Evolutionary conservation across 768 basidiomycete species (phyloP).

Genomic region (Lactarius trivialis): DNA sequence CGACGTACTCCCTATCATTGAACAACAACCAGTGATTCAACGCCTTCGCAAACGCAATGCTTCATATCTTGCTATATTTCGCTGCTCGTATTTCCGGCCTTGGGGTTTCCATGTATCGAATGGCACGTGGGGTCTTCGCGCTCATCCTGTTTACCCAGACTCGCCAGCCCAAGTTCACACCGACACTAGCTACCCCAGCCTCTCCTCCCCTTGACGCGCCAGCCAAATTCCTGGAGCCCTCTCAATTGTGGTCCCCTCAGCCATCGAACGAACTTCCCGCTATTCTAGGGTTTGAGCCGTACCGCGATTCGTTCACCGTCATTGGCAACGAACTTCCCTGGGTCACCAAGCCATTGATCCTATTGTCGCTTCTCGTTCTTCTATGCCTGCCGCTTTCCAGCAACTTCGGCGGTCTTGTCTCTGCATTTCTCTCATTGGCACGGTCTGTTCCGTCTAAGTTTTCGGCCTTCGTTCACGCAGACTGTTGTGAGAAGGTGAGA

Average conservation of each 20-base stretch:
- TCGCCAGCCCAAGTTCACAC: background rate
- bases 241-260: background rate
- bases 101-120: background rate
- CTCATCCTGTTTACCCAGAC: background rate
- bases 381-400: background rate
- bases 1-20: background rate
- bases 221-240: background rate
- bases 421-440: background rate
- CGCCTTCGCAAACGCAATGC: background rate
- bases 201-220: background rate
- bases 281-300: background rate
- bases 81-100: background rate
- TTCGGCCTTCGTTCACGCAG: background rate
- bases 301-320: background rate
- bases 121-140: background rate
- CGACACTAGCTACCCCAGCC: background rate
- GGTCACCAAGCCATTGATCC: background rate
- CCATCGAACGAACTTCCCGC: background rate
- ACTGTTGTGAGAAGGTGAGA: background rate
- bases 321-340: background rate
- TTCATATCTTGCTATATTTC: background rate
- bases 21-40: background rate
- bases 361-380: background rate
- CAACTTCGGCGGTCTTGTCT: background rate
- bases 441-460: background rate